Evolutionary conservation across 2,329 filamentous ascomycete genomes (phyloP), one percentile per base, ranked within the genome.

Genomic region (Alternaria novae-zelandiae): DNA sequence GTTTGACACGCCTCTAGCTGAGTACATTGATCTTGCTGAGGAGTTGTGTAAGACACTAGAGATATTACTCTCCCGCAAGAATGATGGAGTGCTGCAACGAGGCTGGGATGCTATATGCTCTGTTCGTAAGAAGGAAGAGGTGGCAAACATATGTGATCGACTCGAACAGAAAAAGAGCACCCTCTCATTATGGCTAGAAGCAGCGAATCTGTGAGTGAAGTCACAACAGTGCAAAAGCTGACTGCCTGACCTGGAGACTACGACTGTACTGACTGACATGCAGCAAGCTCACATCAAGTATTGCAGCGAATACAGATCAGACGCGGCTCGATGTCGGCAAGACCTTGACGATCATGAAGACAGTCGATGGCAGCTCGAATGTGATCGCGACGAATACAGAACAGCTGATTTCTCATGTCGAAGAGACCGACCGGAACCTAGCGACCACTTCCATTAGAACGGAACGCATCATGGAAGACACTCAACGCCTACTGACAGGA

Each of bases 201-300:
- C 49, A 9, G 49, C n/a, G 8, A 53, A 53, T 28, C 28, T 53
- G 49, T 53, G 23, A 36, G 49, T 10, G 5, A 1, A 26, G 6
- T 49, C 6, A 7, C 0, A 41, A 10, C 0, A 1, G 11, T 3
- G 3, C 5, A 1, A 9, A 11, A 41, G 5, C 36, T 17, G 15
- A 1, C 9, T 2, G 3, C 2, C 15, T 0, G 5, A 5, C 9
- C 9, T 17, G 5, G 15, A 10, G 15, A 2, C 5, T 5, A 6
- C 32, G 15, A 10, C 32, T 41, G n/a, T 41, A 17, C 12, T 53
- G 26, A 53, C 25, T 21, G 2, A 3, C 6, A n/a, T 21, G 13
- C 28, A 53, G 49, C 12, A 53, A 32, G 17, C n/a, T 53, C 17
- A 3, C n/a, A 11, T 53, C 49, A 5, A 32, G 13, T 13, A 21